A percentile compares a stretch with the other conserved stretches of the same genome.
These are phyloP conservation scores for Herpetomonas tarakana DNA, from an alignment of 208 protist species.

Conservation along the genomic window DNA sequence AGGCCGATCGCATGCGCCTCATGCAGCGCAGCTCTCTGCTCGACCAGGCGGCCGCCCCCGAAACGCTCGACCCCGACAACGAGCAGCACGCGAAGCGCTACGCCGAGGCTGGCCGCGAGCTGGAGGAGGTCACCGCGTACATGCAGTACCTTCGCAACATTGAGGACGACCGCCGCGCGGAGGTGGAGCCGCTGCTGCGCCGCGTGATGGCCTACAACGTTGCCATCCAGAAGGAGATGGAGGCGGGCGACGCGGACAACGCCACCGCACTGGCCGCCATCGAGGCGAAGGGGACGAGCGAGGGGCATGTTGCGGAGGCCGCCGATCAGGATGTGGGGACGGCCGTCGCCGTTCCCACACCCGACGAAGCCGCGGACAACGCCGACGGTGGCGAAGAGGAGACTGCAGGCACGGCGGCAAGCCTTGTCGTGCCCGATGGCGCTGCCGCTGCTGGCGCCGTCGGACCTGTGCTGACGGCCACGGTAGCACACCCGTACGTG, in stretches of 20 bases:
- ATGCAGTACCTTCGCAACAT: conserved; percentile 55
- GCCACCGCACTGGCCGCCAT: conserved; percentile 1
- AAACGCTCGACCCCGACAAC: conserved; percentile 61
- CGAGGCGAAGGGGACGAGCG: conserved; percentile 1
- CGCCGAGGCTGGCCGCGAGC: conserved; percentile 34
- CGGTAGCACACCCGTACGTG: conserved; percentile 62
- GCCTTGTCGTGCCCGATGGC: background rate
- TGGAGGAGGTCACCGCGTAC: conserved; percentile 70
- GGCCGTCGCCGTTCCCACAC: no score
- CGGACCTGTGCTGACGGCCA: conserved; percentile 9
- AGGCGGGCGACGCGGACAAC: background rate
- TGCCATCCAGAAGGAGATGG: conserved; percentile 14
- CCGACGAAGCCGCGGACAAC: background rate
- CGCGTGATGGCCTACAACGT: conserved; percentile 47
- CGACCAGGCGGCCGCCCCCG: conserved; percentile 39
- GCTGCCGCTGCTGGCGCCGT: background rate
- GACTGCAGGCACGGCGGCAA: background rate
- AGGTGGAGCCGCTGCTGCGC: conserved; percentile 71
- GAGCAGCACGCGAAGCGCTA: conserved; percentile 34
- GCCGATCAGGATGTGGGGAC: background rate
- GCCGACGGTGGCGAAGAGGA: no score
- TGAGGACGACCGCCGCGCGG: conserved; percentile 52
- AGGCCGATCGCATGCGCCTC: conserved; percentile 65
- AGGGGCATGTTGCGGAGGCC: background rate
- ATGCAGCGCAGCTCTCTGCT: conserved; percentile 40